Conservation (phyloP, 441 rosid genomes). For the Arabidopsis hybrid region DNA sequence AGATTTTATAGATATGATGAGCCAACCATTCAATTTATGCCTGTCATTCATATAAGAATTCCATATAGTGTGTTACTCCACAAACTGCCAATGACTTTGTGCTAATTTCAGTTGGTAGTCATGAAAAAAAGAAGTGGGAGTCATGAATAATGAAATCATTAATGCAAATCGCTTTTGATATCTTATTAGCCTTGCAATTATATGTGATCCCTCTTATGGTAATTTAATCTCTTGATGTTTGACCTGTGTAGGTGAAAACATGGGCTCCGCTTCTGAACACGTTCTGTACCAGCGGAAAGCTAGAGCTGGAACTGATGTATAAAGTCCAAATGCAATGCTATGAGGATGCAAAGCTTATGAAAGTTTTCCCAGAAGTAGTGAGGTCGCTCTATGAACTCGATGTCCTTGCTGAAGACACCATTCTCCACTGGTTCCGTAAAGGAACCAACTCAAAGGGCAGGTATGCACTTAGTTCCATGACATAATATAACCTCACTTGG, state of each 20-base stretch:
- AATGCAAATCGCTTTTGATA: neutral
- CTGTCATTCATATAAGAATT: constrained; percentile 4
- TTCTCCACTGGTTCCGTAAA: constrained; percentile 88
- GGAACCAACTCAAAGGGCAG: constrained; percentile 96
- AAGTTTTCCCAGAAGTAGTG: constrained; percentile 90
- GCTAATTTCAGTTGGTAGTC: neutral
- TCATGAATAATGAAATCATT: neutral
- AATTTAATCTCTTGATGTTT: neutral
- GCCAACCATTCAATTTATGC: neutral
- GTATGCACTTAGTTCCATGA: constrained; percentile 40
- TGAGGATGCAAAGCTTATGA: constrained; percentile 97
- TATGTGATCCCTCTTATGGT: constrained; percentile 1
- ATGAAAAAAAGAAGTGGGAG: neutral
- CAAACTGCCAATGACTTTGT: neutral
- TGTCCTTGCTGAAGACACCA: constrained; percentile 95
- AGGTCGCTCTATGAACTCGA: constrained; percentile 89
- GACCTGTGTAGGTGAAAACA: constrained; percentile 71
- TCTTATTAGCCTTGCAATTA: neutral
- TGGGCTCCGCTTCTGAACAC: constrained; percentile 84
- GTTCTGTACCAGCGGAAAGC: constrained; percentile 86
- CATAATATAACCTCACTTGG: constrained; percentile 18
- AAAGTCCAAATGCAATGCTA: constrained; percentile 98
- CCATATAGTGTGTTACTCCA: constrained; percentile 6
- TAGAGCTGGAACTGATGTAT: constrained; percentile 93
- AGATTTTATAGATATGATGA: neutral